phyloP scores from a whole-genome alignment of 2,329 filamentous ascomycete species.

The Coniochaeta sp. region DNA sequence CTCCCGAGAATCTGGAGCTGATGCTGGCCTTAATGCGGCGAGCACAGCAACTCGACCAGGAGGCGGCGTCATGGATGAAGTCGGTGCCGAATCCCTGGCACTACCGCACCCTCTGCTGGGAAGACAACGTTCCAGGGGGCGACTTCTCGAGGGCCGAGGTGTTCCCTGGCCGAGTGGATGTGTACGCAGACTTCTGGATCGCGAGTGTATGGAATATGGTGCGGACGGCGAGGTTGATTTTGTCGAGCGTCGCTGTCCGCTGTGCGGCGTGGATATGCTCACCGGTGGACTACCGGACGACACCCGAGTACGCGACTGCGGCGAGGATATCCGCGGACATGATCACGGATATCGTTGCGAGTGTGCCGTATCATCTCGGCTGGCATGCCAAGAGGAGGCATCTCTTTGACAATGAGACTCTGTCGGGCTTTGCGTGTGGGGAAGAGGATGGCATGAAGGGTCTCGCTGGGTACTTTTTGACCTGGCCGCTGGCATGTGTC shows the following conservation, averaged over 20 bases:
- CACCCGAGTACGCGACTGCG: slow-evolving; percentile 51
- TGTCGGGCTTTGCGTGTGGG: slow-evolving; percentile 41
- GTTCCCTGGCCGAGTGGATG: slow-evolving; percentile 53
- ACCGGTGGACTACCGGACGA: slow-evolving; percentile 55
- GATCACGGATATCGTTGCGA: slow-evolving; percentile 53
- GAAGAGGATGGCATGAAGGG: slow-evolving; percentile 43
- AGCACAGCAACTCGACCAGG: slow-evolving; percentile 44
- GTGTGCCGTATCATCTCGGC: slow-evolving; percentile 54
- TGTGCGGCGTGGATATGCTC: slow-evolving; percentile 54
- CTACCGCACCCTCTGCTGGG: slow-evolving; percentile 49
- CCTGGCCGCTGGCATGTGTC: slow-evolving; percentile 50
- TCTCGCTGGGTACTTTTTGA: slow-evolving; percentile 50
- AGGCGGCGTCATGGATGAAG: slow-evolving; percentile 43
- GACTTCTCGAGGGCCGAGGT: slow-evolving; percentile 48
- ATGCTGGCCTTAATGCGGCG: slow-evolving; percentile 44
- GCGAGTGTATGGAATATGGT: slow-evolving; percentile 51
- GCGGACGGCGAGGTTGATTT: slow-evolving; percentile 44
- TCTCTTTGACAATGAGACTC: slow-evolving; percentile 28
- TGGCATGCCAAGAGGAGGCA: slow-evolving; percentile 44
- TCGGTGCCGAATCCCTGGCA: slow-evolving; percentile 41
- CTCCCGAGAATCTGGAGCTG: slow-evolving; percentile 40
- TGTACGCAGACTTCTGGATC: slow-evolving; percentile 52
- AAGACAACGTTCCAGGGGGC: slow-evolving; percentile 42
- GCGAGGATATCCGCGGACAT: slow-evolving; percentile 41
- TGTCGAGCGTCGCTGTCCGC: slow-evolving; percentile 48